Percentiles rank a stretch among this genome's conserved stretches.
These are phyloP conservation scores for Gossypium anomalum DNA, from an alignment of 345 rosid genomes.

Conservation along the genomic window DNA sequence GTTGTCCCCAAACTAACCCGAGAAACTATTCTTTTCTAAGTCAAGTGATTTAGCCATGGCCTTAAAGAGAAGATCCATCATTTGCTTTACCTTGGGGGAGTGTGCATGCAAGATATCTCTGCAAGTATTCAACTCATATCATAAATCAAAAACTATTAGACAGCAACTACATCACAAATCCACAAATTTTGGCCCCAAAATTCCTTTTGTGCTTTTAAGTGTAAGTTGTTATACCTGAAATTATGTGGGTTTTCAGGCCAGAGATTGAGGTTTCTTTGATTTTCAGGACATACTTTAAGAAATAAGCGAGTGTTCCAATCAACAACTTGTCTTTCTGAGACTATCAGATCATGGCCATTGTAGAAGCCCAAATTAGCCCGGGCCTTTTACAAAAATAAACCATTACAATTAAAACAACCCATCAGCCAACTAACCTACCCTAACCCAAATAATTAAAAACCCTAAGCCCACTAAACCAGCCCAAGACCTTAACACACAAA, in stretches of 20 bases:
- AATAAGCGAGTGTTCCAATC: conserved; percentile 46
- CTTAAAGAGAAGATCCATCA: conserved; percentile 34
- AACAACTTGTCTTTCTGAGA: conserved; percentile 35
- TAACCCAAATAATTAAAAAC: too few relatives aligned
- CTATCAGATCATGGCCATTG: conserved; percentile 40
- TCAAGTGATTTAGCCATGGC: conserved; percentile 39
- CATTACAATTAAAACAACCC: too few relatives aligned
- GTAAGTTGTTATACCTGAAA: conserved; percentile 27
- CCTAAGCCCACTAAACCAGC: too few relatives aligned
- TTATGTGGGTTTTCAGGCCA: conserved; percentile 47
- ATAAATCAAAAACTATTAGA: not conserved
- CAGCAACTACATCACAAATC: not conserved
- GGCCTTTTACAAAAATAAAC: too few relatives aligned
- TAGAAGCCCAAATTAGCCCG: too few relatives aligned
- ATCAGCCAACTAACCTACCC: too few relatives aligned
- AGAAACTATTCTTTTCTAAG: conserved; percentile 40
- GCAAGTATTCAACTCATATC: conserved; percentile 6
- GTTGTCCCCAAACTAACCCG: conserved; percentile 34
- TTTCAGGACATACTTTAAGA: conserved; percentile 40
- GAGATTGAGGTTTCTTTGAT: conserved; percentile 32
- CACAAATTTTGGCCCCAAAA: not conserved
- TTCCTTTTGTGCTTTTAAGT: not conserved
- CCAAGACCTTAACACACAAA: too few relatives aligned
- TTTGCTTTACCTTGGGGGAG: conserved; percentile 23
- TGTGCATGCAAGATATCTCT: conserved; percentile 35